A percentile compares a stretch with the other conserved stretches of the same genome.
phyloP scores from a whole-genome alignment of 1,139 yeast species.

The Arxiozyma telluris region DNA sequence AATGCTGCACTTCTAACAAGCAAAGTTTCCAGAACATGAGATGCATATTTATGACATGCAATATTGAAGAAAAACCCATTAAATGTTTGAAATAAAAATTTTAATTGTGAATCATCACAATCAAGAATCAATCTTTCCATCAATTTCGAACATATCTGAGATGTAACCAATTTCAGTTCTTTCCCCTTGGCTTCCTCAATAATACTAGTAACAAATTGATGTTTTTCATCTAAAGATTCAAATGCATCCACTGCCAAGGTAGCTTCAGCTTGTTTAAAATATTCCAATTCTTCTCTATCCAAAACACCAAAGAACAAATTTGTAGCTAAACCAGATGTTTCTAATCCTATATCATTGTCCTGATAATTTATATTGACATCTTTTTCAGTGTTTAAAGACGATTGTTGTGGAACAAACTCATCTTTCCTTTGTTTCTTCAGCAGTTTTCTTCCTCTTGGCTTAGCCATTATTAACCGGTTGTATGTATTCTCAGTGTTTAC shows the following conservation, averaged over 20 bases:
- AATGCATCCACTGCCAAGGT: slow-evolving; percentile 76
- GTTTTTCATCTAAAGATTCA: slow-evolving; percentile 61
- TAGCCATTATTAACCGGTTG: slow-evolving; percentile 15
- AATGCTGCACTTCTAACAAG: slow-evolving; percentile 67
- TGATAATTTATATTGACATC: slow-evolving; percentile 2
- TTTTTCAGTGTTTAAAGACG: slow-evolving; percentile 1
- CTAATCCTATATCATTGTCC: background rate
- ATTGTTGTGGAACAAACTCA: slow-evolving; percentile 15
- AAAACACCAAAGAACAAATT: slow-evolving; percentile 73
- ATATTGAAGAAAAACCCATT: slow-evolving; percentile 65
- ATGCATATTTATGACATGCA: slow-evolving; percentile 81
- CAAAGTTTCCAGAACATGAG: slow-evolving; percentile 87
- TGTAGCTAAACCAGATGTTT: background rate
- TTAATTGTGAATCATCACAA: slow-evolving; percentile 57
- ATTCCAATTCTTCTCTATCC: slow-evolving; percentile 75
- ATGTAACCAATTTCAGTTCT: slow-evolving; percentile 85
- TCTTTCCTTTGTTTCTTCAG: slow-evolving; percentile 35
- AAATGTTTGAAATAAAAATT: slow-evolving; percentile 56
- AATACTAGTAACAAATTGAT: slow-evolving; percentile 64
- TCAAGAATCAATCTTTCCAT: slow-evolving; percentile 75
- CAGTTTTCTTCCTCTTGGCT: slow-evolving; percentile 63
- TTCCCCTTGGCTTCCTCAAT: slow-evolving; percentile 83
- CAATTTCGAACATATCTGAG: slow-evolving; percentile 88
- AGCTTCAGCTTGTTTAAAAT: slow-evolving; percentile 86
- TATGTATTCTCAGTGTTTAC: background rate